Evolutionary conservation across 148 eudicot genomes (phyloP), one percentile per base, ranked within the genome.

Genomic region (Chenopodium formosanum): DNA sequence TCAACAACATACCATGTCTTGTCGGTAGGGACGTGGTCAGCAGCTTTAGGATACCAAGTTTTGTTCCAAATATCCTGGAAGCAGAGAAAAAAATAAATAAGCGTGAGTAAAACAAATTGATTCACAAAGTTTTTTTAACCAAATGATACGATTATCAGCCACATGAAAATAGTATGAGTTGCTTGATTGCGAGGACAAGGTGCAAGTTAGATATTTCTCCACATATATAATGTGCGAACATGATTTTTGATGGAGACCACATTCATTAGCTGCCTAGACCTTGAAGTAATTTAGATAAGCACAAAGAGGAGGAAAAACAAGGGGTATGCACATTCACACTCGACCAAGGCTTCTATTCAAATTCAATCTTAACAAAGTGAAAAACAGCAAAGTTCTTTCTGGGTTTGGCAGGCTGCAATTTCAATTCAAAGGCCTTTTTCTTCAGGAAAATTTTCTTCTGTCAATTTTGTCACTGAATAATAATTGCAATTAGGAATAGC

Each of bases 41-140:
- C 76, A 74, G 95, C 97, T 91, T 94, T 92, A 20, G 99, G 98
- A 78, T 97, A 97, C 94, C 95, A 97, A 80, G 99, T 97, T 37
- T 74, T 91, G 81, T 94, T 97, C 99, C 97, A 97, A 53, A 97
- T 88, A 83, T 97, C 99, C 97, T 97, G 89, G 19, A 73, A 73
- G 75, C 46, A 70, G 50, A 70, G 22, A 76, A 46, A 20, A 34
- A 77, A 20, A 64, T 16, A 11, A 2, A 44, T 76, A 50, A 72
- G 62, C 12, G 14, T 67, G 52, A 48, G 76, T 29, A 14, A 81
- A 37, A 75, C n/a, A 82, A 9, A 20, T 29, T 48, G 34, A 25
- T 73, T 66, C 46, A 48, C 66, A 23, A 72, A 53, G 32, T 31
- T 19, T 32, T 19, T 58, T 37, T 20, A 5, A 40, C 44, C 44